Percentiles rank a stretch among this genome's conserved stretches.
phyloP scores from a whole-genome alignment of 768 basidiomycete genomes.

The Boletus pseudopeckii region DNA sequence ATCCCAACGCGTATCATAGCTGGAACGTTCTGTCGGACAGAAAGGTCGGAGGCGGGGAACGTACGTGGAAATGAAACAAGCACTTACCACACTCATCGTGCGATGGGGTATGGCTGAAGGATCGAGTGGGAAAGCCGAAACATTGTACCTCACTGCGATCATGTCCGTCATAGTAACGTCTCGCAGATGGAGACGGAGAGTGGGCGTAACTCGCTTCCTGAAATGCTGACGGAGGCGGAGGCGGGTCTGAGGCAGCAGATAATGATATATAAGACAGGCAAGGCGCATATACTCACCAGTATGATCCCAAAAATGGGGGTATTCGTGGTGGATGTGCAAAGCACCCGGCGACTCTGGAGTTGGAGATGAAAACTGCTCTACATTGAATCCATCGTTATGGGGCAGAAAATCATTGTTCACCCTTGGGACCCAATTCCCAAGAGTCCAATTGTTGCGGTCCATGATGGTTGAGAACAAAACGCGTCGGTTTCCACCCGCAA shows the following conservation, averaged over 20 bases:
- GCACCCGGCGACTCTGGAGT: slow-evolving; percentile 3
- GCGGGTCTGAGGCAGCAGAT: slow-evolving; percentile 33
- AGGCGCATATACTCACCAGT: slow-evolving; percentile 29
- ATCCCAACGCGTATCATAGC: background rate
- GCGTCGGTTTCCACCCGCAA: background rate
- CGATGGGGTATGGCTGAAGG: background rate
- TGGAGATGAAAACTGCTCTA: slow-evolving; percentile 6
- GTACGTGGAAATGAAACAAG: background rate
- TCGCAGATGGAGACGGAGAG: slow-evolving; percentile 1
- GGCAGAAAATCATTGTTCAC: background rate
- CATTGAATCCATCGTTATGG: background rate
- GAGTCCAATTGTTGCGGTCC: slow-evolving; percentile 6
- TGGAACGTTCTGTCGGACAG: slow-evolving; percentile 3
- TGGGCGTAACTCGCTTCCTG: slow-evolving; percentile 3
- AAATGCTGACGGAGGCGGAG: slow-evolving; percentile 35
- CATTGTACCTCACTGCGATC: background rate
- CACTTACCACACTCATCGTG: slow-evolving; percentile 1
- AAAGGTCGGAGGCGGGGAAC: background rate
- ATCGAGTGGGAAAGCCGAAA: background rate
- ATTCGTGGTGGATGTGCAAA: slow-evolving; percentile 3
- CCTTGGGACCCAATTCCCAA: background rate
- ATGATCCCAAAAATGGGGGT: slow-evolving; percentile 5
- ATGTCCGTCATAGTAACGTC: background rate
- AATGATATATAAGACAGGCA: background rate
- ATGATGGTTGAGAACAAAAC: slow-evolving; percentile 15